phyloP scores from a whole-genome alignment of 257 asterid species.

The Paulownia fortunei region DNA sequence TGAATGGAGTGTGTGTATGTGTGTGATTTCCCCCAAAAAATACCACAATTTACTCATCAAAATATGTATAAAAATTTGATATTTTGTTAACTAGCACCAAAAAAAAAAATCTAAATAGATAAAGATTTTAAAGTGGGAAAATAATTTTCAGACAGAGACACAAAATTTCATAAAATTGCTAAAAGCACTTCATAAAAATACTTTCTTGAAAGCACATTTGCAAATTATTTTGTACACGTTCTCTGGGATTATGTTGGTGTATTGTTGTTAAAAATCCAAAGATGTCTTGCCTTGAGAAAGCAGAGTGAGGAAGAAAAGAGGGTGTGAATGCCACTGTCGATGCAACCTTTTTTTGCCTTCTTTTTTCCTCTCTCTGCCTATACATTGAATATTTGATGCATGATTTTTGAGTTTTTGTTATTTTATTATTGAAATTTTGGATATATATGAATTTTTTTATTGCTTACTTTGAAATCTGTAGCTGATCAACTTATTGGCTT shows the following conservation, averaged over 20 bases:
- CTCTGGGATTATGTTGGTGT: slow-evolving; percentile 30
- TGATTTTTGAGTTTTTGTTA: neutral
- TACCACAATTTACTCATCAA: neutral
- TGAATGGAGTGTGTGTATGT: neutral
- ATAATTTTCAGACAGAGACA: neutral
- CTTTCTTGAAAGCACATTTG: slow-evolving; percentile 14
- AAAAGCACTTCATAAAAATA: neutral
- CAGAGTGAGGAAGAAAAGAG: slow-evolving; percentile 30
- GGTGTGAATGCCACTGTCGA: slow-evolving; percentile 31
- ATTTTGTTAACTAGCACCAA: no score
- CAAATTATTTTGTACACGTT: neutral
- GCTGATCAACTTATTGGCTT: neutral
- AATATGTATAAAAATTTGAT: neutral
- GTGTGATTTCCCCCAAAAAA: neutral
- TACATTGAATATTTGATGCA: neutral
- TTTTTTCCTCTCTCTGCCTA: neutral
- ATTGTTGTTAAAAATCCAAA: slow-evolving; percentile 15
- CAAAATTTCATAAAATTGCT: neutral
- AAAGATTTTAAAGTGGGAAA: neutral
- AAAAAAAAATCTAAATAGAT: neutral
- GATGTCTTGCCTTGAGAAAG: slow-evolving; percentile 42
- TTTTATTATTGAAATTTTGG: slow-evolving; percentile 8
- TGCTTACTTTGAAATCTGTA: slow-evolving; percentile 11
- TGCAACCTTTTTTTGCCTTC: slow-evolving; percentile 12
- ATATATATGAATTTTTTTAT: neutral